A percentile compares a stretch with the other conserved stretches of the same genome.
Evolutionary conservation across 257 asterid species (phyloP).

Genomic region (Fraxinus pennsylvanica): DNA sequence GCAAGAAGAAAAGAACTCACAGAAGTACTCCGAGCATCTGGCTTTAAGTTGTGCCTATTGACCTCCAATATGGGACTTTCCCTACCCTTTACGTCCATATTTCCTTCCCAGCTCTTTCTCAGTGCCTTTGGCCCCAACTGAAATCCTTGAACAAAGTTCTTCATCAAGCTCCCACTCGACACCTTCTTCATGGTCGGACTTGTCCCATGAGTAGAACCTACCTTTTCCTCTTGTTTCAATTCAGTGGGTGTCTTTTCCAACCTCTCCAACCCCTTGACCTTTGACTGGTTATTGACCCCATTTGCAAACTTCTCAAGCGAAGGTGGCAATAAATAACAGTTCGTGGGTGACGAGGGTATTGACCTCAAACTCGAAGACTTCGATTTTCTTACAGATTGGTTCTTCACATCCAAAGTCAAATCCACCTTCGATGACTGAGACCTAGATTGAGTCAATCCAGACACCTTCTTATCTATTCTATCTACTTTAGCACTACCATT

Average conservation of each 20-base stretch:
- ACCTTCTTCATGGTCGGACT: slow-evolving; percentile 47
- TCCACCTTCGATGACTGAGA: slow-evolving; percentile 70
- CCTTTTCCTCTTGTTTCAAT: slow-evolving; percentile 55
- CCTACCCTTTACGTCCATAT: slow-evolving; percentile 65
- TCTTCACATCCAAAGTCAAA: slow-evolving; percentile 60
- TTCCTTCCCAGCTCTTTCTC: slow-evolving; percentile 93
- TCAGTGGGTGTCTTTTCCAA: slow-evolving; percentile 54
- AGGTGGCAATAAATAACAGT: slow-evolving; percentile 87
- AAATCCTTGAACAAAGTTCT: slow-evolving; percentile 45
- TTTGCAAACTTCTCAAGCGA: slow-evolving; percentile 80
- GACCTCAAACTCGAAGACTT: slow-evolving; percentile 75
- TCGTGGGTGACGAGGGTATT: slow-evolving; percentile 56
- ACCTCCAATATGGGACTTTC: slow-evolving; percentile 3
- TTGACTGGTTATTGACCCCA: slow-evolving; percentile 73
- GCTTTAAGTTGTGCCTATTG: slow-evolving; percentile 43
- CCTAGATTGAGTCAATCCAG: slow-evolving; percentile 68
- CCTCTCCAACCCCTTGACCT: slow-evolving; percentile 70
- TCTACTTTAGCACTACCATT: slow-evolving; percentile 51
- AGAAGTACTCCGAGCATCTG: slow-evolving; percentile 54
- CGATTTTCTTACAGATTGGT: slow-evolving; percentile 49
- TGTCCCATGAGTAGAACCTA: slow-evolving; percentile 44
- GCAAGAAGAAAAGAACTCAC: background rate
- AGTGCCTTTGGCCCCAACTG: slow-evolving; percentile 82
- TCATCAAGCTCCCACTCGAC: slow-evolving; percentile 45
- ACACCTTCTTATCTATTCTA: slow-evolving; percentile 29